A percentile compares a stretch with the other conserved stretches of the same genome.
Evolutionary conservation across 1,284 basidiomycete species (phyloP).

Genomic region (Pascua sp.): DNA sequence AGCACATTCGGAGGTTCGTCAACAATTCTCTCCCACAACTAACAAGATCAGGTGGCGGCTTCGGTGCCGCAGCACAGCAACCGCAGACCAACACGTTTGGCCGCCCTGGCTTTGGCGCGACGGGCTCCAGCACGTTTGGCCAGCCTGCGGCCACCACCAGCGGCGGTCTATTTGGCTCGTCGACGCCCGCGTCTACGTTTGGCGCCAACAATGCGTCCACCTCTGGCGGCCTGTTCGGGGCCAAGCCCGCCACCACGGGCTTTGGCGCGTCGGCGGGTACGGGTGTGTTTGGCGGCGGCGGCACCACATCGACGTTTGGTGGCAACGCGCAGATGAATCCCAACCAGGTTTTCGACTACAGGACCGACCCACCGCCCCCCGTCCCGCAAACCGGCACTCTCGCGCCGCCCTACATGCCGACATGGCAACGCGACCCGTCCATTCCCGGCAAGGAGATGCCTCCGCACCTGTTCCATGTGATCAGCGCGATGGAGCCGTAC

Average conservation of each 20-base stretch:
- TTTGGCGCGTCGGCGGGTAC: constrained; percentile 20
- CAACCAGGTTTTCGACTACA: constrained; percentile 31
- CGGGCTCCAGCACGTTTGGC: constrained; percentile 35
- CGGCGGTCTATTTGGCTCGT: constrained; percentile 50
- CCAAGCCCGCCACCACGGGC: constrained; percentile 10
- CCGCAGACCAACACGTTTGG: constrained; percentile 26
- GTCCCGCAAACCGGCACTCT: constrained; percentile 38
- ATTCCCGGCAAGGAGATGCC: constrained; percentile 20
- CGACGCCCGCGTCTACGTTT: constrained; percentile 35
- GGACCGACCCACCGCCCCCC: constrained; percentile 23
- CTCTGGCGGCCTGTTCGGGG: constrained; percentile 35
- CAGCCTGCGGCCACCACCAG: constrained; percentile 59
- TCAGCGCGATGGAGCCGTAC: constrained; percentile 44
- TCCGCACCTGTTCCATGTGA: constrained; percentile 41
- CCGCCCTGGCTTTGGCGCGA: constrained; percentile 36
- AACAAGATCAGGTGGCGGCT: constrained; percentile 5
- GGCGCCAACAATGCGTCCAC: constrained; percentile 22
- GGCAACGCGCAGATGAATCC: constrained; percentile 2
- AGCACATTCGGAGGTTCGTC: constrained; percentile 8
- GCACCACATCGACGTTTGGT: not conserved
- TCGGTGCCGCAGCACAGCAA: constrained; percentile 4
- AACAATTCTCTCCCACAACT: not conserved
- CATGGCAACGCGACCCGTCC: constrained; percentile 44
- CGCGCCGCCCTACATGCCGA: constrained; percentile 38
- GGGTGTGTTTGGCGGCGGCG: constrained; percentile 20